These are phyloP conservation scores for Pseudopithomyces maydicus DNA, from an alignment of 2,329 filamentous ascomycete genomes.

Conservation along the genomic window DNA sequence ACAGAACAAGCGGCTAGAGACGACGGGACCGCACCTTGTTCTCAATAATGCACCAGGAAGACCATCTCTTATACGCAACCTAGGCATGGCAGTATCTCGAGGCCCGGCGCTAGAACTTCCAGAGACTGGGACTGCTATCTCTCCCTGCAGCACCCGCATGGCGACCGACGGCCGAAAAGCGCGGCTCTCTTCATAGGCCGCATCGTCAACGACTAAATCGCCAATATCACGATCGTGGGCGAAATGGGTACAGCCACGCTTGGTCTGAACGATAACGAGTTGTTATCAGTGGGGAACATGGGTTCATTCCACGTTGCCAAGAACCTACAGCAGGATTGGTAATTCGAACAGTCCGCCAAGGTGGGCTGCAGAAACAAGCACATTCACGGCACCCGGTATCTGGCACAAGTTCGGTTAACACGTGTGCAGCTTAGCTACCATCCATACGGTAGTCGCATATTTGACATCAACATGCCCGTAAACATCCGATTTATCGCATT, in stretches of 20 bases:
- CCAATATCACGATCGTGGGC: slow-evolving; percentile 1
- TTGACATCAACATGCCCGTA: not conserved
- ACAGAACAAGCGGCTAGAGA: not conserved
- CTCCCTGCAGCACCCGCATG: not conserved
- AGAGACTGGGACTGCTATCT: not conserved
- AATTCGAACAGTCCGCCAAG: slow-evolving; percentile 5
- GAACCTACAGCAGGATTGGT: slow-evolving; percentile 4
- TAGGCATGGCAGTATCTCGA: not conserved
- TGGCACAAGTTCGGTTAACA: not conserved
- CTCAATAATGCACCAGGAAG: not conserved
- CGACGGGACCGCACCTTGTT: not conserved
- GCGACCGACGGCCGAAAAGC: not conserved
- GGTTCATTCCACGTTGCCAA: slow-evolving; percentile 11
- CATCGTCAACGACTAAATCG: not conserved
- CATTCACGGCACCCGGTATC: not conserved
- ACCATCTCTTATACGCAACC: not conserved
- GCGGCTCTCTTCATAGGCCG: not conserved
- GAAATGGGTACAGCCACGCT: slow-evolving; percentile 11
- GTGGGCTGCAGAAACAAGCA: not conserved
- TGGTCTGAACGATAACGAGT: slow-evolving; percentile 5
- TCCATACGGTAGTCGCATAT: not conserved
- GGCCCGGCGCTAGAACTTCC: not conserved
- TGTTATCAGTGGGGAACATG: slow-evolving; percentile 14
- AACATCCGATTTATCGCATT: not conserved
- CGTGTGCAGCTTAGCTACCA: not conserved